phyloP scores from a whole-genome alignment of 768 basidiomycete genomes.

The Lentinula guzmanii region DNA sequence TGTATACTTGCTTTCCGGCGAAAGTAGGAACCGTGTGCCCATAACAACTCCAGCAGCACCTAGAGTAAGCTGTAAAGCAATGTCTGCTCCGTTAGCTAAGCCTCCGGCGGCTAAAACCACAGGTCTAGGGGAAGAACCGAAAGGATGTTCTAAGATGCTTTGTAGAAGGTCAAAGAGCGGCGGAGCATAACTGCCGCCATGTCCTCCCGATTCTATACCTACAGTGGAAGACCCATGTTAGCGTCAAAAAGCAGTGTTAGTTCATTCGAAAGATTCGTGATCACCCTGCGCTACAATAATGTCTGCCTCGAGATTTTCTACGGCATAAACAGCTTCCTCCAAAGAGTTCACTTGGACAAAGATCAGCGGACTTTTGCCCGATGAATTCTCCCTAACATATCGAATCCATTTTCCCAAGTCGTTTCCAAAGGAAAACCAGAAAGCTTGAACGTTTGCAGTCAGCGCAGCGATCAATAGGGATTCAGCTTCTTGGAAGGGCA shows the following conservation, averaged over 20 bases:
- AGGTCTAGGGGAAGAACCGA: conserved; percentile 27
- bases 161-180: conserved; percentile 59
- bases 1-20: conserved; percentile 58
- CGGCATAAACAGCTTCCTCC: conserved; percentile 52
- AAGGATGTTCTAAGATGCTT: conserved; percentile 38
- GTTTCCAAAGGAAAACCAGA: conserved; percentile 74
- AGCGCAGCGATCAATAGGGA: conserved; percentile 45
- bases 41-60: conserved; percentile 65
- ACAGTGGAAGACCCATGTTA: not conserved
- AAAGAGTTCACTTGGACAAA: conserved; percentile 63
- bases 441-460: conserved; percentile 48
- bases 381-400: conserved; percentile 51
- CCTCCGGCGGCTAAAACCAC: conserved; percentile 75
- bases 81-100: conserved; percentile 53
- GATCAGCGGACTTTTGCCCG: conserved; percentile 41
- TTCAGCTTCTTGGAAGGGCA: conserved; percentile 28
- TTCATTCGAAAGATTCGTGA: not conserved
- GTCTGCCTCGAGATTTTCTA: conserved; percentile 66
- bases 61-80: conserved; percentile 58
- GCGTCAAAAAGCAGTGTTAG: not conserved
- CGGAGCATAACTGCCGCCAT: conserved; percentile 51
- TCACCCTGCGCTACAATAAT: conserved; percentile 75
- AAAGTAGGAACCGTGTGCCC: conserved; percentile 72
- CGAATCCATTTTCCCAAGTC: conserved; percentile 55
- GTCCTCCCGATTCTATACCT: conserved; percentile 82